Percentiles rank a stretch among this genome's conserved stretches.
Evolutionary conservation across 495 filamentous ascomycete species (phyloP).

Genomic region (Trichoderma parareesei): DNA sequence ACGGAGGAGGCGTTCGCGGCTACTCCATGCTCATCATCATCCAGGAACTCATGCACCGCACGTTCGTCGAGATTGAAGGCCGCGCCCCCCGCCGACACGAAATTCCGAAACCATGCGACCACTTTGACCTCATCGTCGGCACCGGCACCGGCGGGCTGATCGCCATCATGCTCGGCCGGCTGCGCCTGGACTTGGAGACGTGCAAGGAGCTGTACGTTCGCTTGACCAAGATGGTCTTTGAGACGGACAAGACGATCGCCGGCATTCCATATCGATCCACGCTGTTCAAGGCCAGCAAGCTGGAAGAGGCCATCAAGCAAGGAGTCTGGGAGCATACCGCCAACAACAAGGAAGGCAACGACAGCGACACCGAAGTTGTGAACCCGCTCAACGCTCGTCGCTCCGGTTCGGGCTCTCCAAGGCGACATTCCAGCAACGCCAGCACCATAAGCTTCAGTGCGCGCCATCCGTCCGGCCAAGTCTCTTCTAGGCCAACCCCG

Average conservation of each 20-base stretch:
- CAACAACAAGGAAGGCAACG: slow-evolving; percentile 73
- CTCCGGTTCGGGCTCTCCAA: slow-evolving; percentile 29
- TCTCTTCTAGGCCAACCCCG: slow-evolving; percentile 27
- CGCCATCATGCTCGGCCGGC: slow-evolving; percentile 87
- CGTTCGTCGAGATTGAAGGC: slow-evolving; percentile 78
- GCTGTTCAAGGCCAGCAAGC: slow-evolving; percentile 88
- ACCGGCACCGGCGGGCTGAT: slow-evolving; percentile 94
- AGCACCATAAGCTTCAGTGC: slow-evolving; percentile 54
- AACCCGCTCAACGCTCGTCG: slow-evolving; percentile 25
- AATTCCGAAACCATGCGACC: slow-evolving; percentile 94
- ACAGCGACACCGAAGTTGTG: slow-evolving; percentile 27
- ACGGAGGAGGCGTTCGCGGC: slow-evolving; percentile 92
- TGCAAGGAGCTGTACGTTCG: slow-evolving; percentile 94
- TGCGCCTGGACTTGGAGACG: slow-evolving; percentile 87
- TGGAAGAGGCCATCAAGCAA: slow-evolving; percentile 89
- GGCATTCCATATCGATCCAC: slow-evolving; percentile 91
- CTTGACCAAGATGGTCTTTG: slow-evolving; percentile 89
- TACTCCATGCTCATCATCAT: slow-evolving; percentile 96
- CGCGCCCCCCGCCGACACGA: slow-evolving; percentile 74
- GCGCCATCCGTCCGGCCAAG: slow-evolving; percentile 34
- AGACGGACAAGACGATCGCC: slow-evolving; percentile 94
- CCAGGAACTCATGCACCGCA: slow-evolving; percentile 91
- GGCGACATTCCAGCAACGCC: slow-evolving; percentile 49
- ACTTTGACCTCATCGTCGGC: slow-evolving; percentile 93
- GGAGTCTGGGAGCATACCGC: slow-evolving; percentile 83